Percentiles rank a stretch among this genome's conserved stretches.
Evolutionary conservation across 805 yeast species (phyloP).

Genomic region (Ogataea trehalophila): DNA sequence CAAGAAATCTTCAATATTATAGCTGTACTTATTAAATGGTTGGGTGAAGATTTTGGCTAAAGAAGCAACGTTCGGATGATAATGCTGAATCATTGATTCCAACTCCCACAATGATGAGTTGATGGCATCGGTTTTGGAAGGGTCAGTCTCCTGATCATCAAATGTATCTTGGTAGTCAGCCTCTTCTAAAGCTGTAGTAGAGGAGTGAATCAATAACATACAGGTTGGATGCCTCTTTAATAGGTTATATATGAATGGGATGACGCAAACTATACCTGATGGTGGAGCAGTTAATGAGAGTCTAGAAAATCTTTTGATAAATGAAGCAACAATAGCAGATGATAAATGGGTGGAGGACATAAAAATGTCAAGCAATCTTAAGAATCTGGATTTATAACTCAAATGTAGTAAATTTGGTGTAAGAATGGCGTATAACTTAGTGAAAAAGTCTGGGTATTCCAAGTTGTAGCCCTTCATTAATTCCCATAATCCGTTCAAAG

Average conservation of each 20-base stretch:
- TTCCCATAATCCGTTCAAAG: constrained; percentile 83
- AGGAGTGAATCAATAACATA: constrained; percentile 77
- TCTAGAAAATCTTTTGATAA: constrained; percentile 77
- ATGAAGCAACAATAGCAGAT: constrained; percentile 77
- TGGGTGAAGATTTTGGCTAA: constrained; percentile 83
- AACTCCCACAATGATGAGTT: constrained; percentile 91
- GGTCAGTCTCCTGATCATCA: constrained; percentile 59
- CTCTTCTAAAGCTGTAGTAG: constrained; percentile 31
- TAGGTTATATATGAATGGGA: constrained; percentile 89
- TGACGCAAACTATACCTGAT: constrained; percentile 76
- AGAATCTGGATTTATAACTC: constrained; percentile 78
- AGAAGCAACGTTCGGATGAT: constrained; percentile 93
- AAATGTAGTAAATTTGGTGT: constrained; percentile 73
- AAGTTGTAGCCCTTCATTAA: constrained; percentile 76
- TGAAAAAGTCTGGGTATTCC: constrained; percentile 88
- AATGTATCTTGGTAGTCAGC: constrained; percentile 56
- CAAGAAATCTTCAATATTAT: constrained; percentile 89
- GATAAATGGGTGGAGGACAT: constrained; percentile 85
- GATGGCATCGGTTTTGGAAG: constrained; percentile 72
- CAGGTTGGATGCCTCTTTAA: constrained; percentile 91
- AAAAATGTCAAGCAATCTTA: constrained; percentile 81
- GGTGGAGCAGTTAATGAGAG: constrained; percentile 77
- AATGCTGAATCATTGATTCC: constrained; percentile 68
- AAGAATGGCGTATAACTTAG: constrained; percentile 74
- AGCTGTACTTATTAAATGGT: constrained; percentile 82